Base-by-base conservation (phyloP, 2,329 filamentous ascomycete genomes). In the Fusarium sp. region DNA sequence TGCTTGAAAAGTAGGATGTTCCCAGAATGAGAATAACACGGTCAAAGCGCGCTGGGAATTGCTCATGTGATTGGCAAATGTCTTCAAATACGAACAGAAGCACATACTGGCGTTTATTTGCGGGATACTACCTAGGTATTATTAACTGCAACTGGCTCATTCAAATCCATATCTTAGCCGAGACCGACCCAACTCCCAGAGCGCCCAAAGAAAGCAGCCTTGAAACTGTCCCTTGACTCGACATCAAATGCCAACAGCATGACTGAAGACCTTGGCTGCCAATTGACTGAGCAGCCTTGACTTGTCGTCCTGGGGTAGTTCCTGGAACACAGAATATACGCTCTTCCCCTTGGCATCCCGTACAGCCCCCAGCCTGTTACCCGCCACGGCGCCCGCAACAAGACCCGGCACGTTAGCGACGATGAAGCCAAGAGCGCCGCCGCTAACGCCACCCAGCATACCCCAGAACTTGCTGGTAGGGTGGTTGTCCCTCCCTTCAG, bases 301-400 rank as follows among this genome's bases (percentile, higher is more conserved):
- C 71, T 92, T 90, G 71, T 97, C 93, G 46, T 82, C 83, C 75
- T 92, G 90, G 46, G 93, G 93, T 71, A 99, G 80, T 69, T 97
- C 91, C 81, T 85, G 87, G 74, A 94, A 98, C 14, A 97, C 95
- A 25, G 88, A 82, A 76, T 96, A 98, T 6, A 99, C 95, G 72
- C 92, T 96, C 87, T 97, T 98, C 19, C 93, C 93, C 77, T 88
- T 93, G 29, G 90, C 87, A 77, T 99, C 95, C 53, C 95, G 83
- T 17, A 99, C 86, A 7, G 92, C 91, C 1, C 95, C 95, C n/a
- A 98, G 78, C 47, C 93, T 80, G 77, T 97, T 98, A 10, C 95
- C 95, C 1, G 93, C 94, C 3, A 97, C 93, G 3, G 92, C 92
- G 3, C 95, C 95, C 1, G 94, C 94, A 33, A 98, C 76, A 70